These are phyloP conservation scores for Gentiana dahurica DNA, from an alignment of 257 asterid genomes.

Conservation along the genomic window DNA sequence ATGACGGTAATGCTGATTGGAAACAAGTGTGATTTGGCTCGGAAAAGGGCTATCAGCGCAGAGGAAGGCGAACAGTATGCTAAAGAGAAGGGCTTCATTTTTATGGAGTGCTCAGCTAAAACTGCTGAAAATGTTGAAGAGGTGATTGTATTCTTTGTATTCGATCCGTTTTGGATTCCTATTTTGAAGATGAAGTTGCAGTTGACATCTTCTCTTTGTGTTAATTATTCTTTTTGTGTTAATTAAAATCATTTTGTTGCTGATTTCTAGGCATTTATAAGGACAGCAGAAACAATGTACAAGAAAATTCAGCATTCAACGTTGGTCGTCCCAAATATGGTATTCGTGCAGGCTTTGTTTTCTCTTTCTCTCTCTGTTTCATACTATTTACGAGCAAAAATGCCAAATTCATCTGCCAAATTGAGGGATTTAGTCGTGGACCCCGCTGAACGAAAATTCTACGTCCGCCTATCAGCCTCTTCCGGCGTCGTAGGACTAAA, in stretches of 20 bases:
- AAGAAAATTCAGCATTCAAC: conserved; percentile 93
- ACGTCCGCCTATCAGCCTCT: too few relatives aligned
- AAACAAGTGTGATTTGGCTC: conserved; percentile 67
- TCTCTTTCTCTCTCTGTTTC: too few relatives aligned
- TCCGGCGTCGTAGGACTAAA: too few relatives aligned
- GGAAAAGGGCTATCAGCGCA: conserved; percentile 70
- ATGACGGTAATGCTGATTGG: conserved; percentile 77
- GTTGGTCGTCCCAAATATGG: conserved; percentile 93
- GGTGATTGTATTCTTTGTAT: conserved; percentile 25
- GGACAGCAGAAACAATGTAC: conserved; percentile 76
- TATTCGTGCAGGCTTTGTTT: conserved; percentile 4
- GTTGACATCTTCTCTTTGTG: not conserved
- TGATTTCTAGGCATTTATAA: conserved; percentile 62
- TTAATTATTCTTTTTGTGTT: too few relatives aligned
- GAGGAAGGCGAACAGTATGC: conserved; percentile 87
- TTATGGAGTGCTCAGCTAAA: conserved; percentile 13
- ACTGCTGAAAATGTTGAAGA: conserved; percentile 80
- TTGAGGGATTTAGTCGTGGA: too few relatives aligned
- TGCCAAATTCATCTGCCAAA: too few relatives aligned
- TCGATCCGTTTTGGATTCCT: not conserved
- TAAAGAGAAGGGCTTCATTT: conserved; percentile 58
- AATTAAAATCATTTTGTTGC: not conserved
- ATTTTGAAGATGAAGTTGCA: not conserved
- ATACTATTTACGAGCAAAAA: too few relatives aligned
- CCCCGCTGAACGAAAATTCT: too few relatives aligned